Base-by-base conservation (phyloP, 2,329 filamentous ascomycete species). In the Pseudogymnoascus sp. region DNA sequence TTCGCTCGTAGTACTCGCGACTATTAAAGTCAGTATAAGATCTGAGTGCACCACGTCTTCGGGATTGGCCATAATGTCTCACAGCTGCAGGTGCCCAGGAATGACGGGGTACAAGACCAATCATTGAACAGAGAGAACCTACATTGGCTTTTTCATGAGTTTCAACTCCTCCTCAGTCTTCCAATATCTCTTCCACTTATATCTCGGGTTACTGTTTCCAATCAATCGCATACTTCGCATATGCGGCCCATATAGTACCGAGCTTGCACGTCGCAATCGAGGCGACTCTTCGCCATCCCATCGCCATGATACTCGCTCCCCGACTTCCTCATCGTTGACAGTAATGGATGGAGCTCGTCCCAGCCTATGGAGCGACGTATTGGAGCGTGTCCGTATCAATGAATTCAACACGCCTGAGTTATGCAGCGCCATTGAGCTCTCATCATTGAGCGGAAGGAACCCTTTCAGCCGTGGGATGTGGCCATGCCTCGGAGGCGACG, bases 141-240 rank as follows among this genome's bases (percentile, higher is more conserved):
- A 87, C 83, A 96, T 75, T n/a, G 86, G 81, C 73, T 88, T 89
- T 71, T 83, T 84, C 83, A 96, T 88, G 63, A 76, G 73, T 67
- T 83, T 83, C 67, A 97, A 78, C 72, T 96, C 83, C 29, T 89
- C 87, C 31, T 92, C 86, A 0, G 85, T 84, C 74, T 90, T 96
- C 84, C 90, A 96, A 74, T 96, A 97, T 65, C 82, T 83, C 72
- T 92, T 88, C 88, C 92, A 97, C 66, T 83, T 83, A 76, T 96
- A 96, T 65, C 90, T 80, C 17, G 91, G 90, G 73, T 95, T 97
- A 68, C 85, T 91, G 70, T 90, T 90, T 44, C 93, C 93, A 73
- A 97, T 96, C 70, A 97, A 81, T 62, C 91, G 84, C 83, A 92
- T 89, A 72, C 88, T 92, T 66, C 90, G 83, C 82, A 92, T 88